Evolutionary conservation across 2,329 filamentous ascomycete genomes (phyloP), one percentile per base, ranked within the genome.

Genomic region (Cladosporium sphaerospermum): DNA sequence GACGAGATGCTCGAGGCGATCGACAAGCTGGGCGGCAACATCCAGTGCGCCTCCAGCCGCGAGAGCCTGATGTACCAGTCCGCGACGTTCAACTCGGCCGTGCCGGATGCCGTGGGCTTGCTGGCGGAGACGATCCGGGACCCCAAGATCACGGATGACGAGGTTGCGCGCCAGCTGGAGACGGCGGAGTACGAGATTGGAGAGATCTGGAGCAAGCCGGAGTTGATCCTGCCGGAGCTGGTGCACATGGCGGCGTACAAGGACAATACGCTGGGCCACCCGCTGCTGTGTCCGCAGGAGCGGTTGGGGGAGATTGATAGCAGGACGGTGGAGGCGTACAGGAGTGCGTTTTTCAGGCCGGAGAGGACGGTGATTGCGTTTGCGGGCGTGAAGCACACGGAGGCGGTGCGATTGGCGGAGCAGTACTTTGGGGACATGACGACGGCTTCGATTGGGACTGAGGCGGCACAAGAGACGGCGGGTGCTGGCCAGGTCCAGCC

Each of bases 51-150:
- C 9, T 96, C 91, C 1, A 95, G 90, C 2, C 81, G 93, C 59
- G 93, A 99, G 73, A 89, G 89, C 53, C 82, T 99, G 73, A 99
- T 99, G 93, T 99, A 99, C 76, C 93, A 99, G 72, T 89, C 90
- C 1, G 93, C 93, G 23, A 96, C 91, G 31, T 99, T 99, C 81
- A 99, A 99, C 75, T 86, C 85, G 23, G 86, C 89, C 14, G 90
- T 99, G 8, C 85, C 88, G 6, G 83, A 83, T 8, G 89, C 92
- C 10, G 82, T 95, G 19, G 89, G 79, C 31, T 74, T 99, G 14
- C 81, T 99, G 39, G 92, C 93, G 55, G 93, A 99, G 70, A 97
- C 93, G 32, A 95, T 99, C 57, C 86, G 89, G 54, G 82, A 95
- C 60, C 89, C 93, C 5, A 71, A 79, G 52, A 86, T 97, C 60